phyloP scores from a whole-genome alignment of 2,329 filamentous ascomycete species.

The Thelonectria blattea region DNA sequence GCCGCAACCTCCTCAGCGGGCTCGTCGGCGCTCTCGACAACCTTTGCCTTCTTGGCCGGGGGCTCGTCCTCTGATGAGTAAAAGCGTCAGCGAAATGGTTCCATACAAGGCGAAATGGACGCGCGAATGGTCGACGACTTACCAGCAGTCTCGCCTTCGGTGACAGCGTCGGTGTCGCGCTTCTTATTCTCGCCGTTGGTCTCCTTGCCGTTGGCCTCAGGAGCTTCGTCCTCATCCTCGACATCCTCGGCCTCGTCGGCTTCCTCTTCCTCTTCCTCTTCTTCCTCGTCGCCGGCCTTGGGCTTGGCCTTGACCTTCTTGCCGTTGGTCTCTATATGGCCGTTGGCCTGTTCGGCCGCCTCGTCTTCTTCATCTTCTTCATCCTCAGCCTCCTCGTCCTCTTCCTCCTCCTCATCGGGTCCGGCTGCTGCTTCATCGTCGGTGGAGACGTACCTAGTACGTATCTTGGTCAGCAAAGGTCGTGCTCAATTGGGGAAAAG shows the following conservation, averaged over 20 bases:
- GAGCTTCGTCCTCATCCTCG: slow-evolving; percentile 38
- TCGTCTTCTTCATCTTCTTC: slow-evolving; percentile 44
- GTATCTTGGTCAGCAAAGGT: slow-evolving; percentile 23
- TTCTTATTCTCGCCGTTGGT: slow-evolving; percentile 32
- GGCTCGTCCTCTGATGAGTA: slow-evolving; percentile 8
- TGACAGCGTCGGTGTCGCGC: slow-evolving; percentile 12
- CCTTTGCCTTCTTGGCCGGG: slow-evolving; percentile 21
- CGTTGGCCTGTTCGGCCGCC: slow-evolving; percentile 36
- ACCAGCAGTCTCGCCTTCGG: slow-evolving; percentile 9
- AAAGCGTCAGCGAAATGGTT: slow-evolving; percentile 1
- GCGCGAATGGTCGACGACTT: background rate
- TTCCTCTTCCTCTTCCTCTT: slow-evolving; percentile 44
- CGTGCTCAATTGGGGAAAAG: slow-evolving; percentile 5
- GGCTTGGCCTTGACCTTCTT: slow-evolving; percentile 38
- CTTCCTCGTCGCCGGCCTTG: slow-evolving; percentile 39
- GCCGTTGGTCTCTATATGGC: slow-evolving; percentile 30
- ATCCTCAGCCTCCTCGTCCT: slow-evolving; percentile 43
- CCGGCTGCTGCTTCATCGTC: slow-evolving; percentile 48
- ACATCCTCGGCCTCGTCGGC: slow-evolving; percentile 38
- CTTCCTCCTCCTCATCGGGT: slow-evolving; percentile 46
- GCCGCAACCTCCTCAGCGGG: slow-evolving; percentile 23
- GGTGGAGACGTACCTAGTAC: slow-evolving; percentile 44
- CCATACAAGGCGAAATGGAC: background rate
- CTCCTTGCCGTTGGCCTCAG: slow-evolving; percentile 34
- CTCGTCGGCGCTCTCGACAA: slow-evolving; percentile 31